Conservation (phyloP, 2,329 filamentous ascomycete genomes). For the Elsinoe necatrix region DNA sequence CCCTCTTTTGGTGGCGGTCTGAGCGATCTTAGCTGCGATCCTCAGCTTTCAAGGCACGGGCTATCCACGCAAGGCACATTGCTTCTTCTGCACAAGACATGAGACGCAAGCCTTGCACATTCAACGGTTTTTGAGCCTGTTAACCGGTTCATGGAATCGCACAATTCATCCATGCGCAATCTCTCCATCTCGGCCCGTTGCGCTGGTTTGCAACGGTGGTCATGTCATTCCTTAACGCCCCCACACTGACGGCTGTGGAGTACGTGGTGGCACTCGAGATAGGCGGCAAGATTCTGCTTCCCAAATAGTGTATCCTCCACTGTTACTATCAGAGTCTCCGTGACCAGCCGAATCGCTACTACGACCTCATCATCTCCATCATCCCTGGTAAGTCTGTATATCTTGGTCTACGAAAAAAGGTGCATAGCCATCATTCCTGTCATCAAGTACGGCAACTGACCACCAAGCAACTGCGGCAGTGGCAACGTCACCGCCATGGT, state of each 20-base stretch:
- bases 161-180: not conserved
- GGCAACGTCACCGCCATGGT: not conserved
- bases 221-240: not conserved
- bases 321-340: no score
- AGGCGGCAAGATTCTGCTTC: not conserved
- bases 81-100: not conserved
- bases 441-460: not conserved
- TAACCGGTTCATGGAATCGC: slow-evolving; percentile 4
- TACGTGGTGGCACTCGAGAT: no score
- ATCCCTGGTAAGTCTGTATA: no score
- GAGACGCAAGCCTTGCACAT: not conserved
- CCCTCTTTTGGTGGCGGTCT: not conserved
- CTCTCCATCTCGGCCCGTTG: not conserved
- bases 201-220: not conserved
- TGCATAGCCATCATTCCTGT: no score
- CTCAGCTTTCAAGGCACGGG: not conserved
- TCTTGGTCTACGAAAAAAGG: no score
- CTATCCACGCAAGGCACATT: not conserved
- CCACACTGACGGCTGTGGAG: not conserved
- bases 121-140: not conserved
- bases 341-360: no score
- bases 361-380: no score
- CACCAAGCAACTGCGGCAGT: not conserved
- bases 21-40: not conserved
- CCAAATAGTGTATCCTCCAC: not conserved